These are phyloP conservation scores for Coemansia sp. DNA, from an alignment of 192 early-diverging fungal species.

Conservation along the genomic window DNA sequence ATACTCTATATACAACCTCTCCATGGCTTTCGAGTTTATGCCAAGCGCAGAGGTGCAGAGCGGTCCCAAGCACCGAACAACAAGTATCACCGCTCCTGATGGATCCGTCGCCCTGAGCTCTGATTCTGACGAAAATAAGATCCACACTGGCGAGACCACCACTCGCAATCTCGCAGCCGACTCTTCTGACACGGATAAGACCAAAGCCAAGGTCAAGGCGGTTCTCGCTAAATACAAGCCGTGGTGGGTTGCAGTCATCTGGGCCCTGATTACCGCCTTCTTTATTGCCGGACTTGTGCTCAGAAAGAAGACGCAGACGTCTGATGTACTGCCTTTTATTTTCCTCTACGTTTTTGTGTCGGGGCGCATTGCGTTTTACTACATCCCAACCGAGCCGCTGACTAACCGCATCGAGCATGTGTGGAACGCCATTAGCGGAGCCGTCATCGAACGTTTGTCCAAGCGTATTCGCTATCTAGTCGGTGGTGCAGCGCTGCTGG, in stretches of 20 bases:
- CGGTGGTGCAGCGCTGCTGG: constrained; percentile 18
- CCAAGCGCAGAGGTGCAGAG: constrained; percentile 8
- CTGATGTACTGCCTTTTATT: constrained; percentile 48
- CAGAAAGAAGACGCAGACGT: constrained; percentile 45
- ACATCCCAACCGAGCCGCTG: constrained; percentile 33
- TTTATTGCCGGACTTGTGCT: constrained; percentile 61
- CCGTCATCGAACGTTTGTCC: constrained; percentile 28
- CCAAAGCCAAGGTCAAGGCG: constrained; percentile 5
- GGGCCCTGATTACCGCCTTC: constrained; percentile 60
- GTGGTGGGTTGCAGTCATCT: constrained; percentile 42
- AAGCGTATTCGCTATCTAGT: constrained; percentile 36
- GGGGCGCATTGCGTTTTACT: constrained; percentile 51
- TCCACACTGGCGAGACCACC: neutral
- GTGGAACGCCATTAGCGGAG: neutral
- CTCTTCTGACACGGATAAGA: neutral
- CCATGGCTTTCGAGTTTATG: constrained; percentile 11
- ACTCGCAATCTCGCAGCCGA: neutral
- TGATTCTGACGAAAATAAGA: neutral
- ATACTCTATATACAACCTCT: neutral
- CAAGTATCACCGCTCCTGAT: neutral
- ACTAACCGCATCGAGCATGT: constrained; percentile 12
- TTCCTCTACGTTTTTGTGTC: constrained; percentile 58
- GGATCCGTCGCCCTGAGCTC: neutral
- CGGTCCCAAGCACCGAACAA: neutral
- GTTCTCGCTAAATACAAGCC: constrained; percentile 16